Base-by-base conservation (phyloP, 768 basidiomycete genomes). In the Boletus tomentosulus region DNA sequence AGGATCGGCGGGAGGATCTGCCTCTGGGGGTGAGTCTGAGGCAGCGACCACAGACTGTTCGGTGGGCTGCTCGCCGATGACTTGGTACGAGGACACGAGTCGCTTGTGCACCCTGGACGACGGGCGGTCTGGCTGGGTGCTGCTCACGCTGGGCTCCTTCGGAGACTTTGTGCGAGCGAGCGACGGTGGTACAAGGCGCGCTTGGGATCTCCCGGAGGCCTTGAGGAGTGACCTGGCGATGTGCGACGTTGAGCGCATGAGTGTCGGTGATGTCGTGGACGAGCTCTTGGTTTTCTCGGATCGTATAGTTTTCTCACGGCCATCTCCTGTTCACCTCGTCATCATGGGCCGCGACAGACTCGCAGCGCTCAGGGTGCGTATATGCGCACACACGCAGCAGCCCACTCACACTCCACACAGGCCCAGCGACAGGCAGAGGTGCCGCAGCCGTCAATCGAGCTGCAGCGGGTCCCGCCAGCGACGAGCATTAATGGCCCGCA, bases 151-250 rank as follows among this genome's bases (percentile, higher is more conserved):
- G 37, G 53, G 38, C 50, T 68, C 62, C 42, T 62, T 67, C 2
- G 64, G 62, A 1, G 60, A 30, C 41, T 50, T 64, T 49, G 65
- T 57, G 51, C 67, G 62, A 1, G 58, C 65, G 31, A 66, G 64
- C 7, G 57, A 50, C 9, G 57, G 47, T 6, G 60, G 25, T 22
- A 15, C 11, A 13, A 33, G 34, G 10, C 43, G 37, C 33, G 48
- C 13, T 34, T 31, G 19, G 10, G 58, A 9, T 47, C 52, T 57
- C 54, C 54, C 45, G 30, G 60, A 54, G 1, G 60, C 39, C 46
- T 27, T 56, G 56, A 67, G 87, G 89, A 92, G 89, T 48, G 86
- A 88, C 52, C 89, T 89, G 66, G 93, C 92, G 68, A 74, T 78
- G 16, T 79, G 76, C 52, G 81, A 83, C 42, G 80, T 78, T 55